Conservation (phyloP, 2,329 filamentous ascomycete genomes). For the Thielaviopsis ethacetica region DNA sequence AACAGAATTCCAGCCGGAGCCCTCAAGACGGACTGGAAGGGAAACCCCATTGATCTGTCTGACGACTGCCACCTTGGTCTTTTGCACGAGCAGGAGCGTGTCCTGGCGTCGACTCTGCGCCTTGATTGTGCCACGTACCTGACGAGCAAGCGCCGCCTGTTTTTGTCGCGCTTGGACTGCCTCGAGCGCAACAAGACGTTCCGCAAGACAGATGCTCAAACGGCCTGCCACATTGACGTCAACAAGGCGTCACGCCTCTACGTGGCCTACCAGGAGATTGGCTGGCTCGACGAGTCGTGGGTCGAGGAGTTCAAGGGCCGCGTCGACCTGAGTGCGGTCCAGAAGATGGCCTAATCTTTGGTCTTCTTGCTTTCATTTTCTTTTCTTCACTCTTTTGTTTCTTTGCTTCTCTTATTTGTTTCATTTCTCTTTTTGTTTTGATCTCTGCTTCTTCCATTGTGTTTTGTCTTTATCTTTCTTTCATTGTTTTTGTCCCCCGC, state of each 20-base stretch:
- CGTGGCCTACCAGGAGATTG: constrained; percentile 73
- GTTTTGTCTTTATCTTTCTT: constrained; percentile 9
- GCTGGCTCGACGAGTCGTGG: constrained; percentile 52
- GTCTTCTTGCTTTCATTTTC: background rate
- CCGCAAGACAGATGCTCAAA: constrained; percentile 86
- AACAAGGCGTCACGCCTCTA: constrained; percentile 93
- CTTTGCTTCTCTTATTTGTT: constrained; percentile 6
- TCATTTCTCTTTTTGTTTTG: constrained; percentile 6
- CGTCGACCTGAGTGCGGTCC: constrained; percentile 7
- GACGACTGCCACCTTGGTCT: constrained; percentile 52
- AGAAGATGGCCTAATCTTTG: constrained; percentile 4
- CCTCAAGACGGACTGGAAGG: constrained; percentile 80
- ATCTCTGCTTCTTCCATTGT: constrained; percentile 6
- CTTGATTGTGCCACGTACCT: constrained; percentile 80
- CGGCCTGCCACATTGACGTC: constrained; percentile 95
- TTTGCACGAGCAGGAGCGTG: constrained; percentile 64
- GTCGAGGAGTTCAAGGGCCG: constrained; percentile 21
- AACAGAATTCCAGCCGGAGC: constrained; percentile 45
- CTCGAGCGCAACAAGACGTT: constrained; percentile 63
- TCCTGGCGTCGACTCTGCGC: constrained; percentile 60
- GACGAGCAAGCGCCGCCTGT: constrained; percentile 85
- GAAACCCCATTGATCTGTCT: constrained; percentile 58
- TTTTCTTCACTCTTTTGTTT: background rate
- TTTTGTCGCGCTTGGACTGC: constrained; percentile 55
- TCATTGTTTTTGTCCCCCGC: constrained; percentile 8